phyloP scores from a whole-genome alignment of 2,329 filamentous ascomycete genomes.

The Colletotrichum lini region DNA sequence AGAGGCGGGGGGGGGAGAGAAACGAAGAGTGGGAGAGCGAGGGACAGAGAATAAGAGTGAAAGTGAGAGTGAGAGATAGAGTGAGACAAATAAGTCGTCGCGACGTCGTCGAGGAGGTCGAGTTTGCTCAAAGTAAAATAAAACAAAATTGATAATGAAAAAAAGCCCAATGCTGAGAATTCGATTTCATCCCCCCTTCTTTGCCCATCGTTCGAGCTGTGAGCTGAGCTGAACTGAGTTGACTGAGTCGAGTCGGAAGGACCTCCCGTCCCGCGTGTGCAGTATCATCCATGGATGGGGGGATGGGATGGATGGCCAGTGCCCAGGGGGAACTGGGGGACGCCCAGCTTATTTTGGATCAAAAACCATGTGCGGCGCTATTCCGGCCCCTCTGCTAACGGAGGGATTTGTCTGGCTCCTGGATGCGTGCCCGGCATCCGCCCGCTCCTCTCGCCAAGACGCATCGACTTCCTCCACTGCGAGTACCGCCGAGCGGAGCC shows the following conservation, averaged over 20 bases:
- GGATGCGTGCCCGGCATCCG: constrained; percentile 29
- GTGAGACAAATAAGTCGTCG: constrained; percentile 8
- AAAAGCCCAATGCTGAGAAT: not conserved
- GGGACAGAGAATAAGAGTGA: too few relatives aligned
- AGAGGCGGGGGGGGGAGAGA: constrained; percentile 14
- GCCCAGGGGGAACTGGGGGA: not conserved
- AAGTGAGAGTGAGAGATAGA: too few relatives aligned
- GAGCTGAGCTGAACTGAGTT: constrained; percentile 2
- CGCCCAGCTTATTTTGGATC: constrained; percentile 35
- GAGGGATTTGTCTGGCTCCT: constrained; percentile 32
- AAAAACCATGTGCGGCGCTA: constrained; percentile 32
- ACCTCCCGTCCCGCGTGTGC: constrained; percentile 4
- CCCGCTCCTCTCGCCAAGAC: constrained; percentile 34
- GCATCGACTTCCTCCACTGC: constrained; percentile 23
- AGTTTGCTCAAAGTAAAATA: not conserved
- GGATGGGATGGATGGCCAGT: too few relatives aligned
- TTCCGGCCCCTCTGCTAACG: constrained; percentile 38
- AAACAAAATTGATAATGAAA: too few relatives aligned
- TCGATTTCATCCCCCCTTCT: not conserved
- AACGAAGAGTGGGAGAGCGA: too few relatives aligned
- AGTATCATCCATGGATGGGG: not conserved
- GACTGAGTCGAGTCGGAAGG: not conserved
- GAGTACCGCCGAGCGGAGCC: constrained; percentile 35
- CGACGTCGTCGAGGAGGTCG: too few relatives aligned
- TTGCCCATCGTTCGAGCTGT: too few relatives aligned